phyloP scores from a whole-genome alignment of 306 rosid species.

The Inga leiocalycina region DNA sequence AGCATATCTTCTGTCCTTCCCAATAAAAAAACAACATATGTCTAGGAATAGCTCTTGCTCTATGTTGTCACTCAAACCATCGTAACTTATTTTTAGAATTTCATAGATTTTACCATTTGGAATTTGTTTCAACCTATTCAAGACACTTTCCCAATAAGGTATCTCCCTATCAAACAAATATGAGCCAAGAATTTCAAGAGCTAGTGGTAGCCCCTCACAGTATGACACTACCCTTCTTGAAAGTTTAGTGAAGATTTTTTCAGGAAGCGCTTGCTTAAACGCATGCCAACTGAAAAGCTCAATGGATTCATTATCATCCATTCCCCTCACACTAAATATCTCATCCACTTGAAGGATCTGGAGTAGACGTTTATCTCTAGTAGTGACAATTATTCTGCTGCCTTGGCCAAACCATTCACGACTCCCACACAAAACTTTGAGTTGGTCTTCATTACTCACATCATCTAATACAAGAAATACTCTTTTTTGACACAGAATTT shows the following conservation, averaged over 20 bases:
- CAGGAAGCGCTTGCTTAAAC: neutral
- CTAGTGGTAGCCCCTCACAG: neutral
- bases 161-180: neutral
- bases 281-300: neutral
- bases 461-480: neutral
- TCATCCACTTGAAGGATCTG: neutral
- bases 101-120: neutral
- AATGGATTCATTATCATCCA: neutral
- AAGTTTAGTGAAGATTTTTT: neutral
- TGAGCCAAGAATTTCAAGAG: neutral
- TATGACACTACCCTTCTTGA: neutral
- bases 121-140: neutral
- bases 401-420: neutral
- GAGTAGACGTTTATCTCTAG: neutral
- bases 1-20: neutral
- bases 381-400: neutral
- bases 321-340: neutral
- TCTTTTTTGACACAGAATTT: neutral
- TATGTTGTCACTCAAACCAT: neutral
- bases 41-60: neutral
- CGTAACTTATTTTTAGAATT: neutral
- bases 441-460: neutral
- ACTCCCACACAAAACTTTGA: neutral
- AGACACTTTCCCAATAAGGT: neutral
- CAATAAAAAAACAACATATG: neutral